A percentile compares a stretch with the other conserved stretches of the same genome.
Evolutionary conservation across 2,329 filamentous ascomycete genomes (phyloP).

Genomic region (Botrytis fragariae): DNA sequence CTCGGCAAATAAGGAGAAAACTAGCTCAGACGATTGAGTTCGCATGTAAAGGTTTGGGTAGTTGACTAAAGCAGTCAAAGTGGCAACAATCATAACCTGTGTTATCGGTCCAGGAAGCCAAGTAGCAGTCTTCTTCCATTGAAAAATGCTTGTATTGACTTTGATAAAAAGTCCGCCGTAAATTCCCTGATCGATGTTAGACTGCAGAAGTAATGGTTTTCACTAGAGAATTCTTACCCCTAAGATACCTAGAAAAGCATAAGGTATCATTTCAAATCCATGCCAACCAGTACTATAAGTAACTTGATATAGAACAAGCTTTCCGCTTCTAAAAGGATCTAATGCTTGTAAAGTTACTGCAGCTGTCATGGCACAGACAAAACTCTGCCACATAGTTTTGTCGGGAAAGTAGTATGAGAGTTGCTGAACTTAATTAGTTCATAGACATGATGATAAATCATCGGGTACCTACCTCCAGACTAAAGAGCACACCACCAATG

Average conservation of each 20-base stretch:
- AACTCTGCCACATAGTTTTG: constrained; percentile 99
- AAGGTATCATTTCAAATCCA: constrained; percentile 88
- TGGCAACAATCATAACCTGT: constrained; percentile 77
- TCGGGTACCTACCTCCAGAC: constrained; percentile 65
- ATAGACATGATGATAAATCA: neutral
- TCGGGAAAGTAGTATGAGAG: constrained; percentile 97
- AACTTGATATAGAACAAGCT: constrained; percentile 94
- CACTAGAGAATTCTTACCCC: constrained; percentile 51
- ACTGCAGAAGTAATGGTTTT: neutral
- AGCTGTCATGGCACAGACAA: constrained; percentile 98
- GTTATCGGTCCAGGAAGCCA: constrained; percentile 70
- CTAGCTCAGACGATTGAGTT: constrained; percentile 84
- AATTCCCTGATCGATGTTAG: constrained; percentile 57
- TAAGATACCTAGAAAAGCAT: constrained; percentile 78
- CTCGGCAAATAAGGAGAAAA: constrained; percentile 88
- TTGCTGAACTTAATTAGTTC: constrained; percentile 54
- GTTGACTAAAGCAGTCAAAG: constrained; percentile 84
- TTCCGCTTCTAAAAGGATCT: constrained; percentile 91
- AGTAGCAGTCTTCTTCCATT: constrained; percentile 67
- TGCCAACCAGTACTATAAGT: constrained; percentile 92
- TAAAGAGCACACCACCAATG: constrained; percentile 92
- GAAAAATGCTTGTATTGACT: constrained; percentile 81
- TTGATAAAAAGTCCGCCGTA: constrained; percentile 96
- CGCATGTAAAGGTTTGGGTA: constrained; percentile 97
- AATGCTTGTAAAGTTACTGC: constrained; percentile 89